Percentiles rank a stretch among this genome's conserved stretches.
phyloP scores from a whole-genome alignment of 176 grass and related monocot species.

The Oryza australiensis region DNA sequence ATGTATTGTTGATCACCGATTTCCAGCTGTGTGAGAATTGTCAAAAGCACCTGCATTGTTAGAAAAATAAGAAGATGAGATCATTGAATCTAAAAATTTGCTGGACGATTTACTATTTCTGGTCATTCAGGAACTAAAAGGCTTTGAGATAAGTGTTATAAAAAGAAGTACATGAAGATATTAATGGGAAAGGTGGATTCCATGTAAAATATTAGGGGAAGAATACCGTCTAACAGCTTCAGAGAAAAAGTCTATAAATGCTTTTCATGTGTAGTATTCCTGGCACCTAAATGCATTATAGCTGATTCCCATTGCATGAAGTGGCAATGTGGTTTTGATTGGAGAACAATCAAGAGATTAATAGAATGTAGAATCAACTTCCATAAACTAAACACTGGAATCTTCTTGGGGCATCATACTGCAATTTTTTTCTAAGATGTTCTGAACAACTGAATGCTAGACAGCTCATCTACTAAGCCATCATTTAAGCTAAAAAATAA shows the following conservation, averaged over 20 bases:
- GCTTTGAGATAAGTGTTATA: neutral
- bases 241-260: slow-evolving; percentile 1
- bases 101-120: neutral
- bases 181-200: neutral
- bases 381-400: neutral
- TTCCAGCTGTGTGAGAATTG: slow-evolving; percentile 89
- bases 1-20: slow-evolving; percentile 89
- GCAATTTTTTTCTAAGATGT: neutral
- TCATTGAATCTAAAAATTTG: slow-evolving; percentile 30
- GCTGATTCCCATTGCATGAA: neutral
- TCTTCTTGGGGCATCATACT: neutral
- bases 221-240: neutral
- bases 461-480: neutral
- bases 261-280: slow-evolving; percentile 11
- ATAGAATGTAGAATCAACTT: neutral
- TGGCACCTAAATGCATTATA: neutral
- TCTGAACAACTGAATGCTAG: slow-evolving; percentile 4
- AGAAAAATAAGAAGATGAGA: slow-evolving; percentile 22
- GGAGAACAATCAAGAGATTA: neutral
- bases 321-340: neutral
- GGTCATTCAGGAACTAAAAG: slow-evolving; percentile 15
- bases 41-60: slow-evolving; percentile 72
- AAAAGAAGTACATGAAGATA: neutral
- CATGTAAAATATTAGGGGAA: slow-evolving; percentile 15
- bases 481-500: neutral